A percentile compares a stretch with the other conserved stretches of the same genome.
Conservation (phyloP, 345 rosid species). For the Isatis tinctoria region DNA sequence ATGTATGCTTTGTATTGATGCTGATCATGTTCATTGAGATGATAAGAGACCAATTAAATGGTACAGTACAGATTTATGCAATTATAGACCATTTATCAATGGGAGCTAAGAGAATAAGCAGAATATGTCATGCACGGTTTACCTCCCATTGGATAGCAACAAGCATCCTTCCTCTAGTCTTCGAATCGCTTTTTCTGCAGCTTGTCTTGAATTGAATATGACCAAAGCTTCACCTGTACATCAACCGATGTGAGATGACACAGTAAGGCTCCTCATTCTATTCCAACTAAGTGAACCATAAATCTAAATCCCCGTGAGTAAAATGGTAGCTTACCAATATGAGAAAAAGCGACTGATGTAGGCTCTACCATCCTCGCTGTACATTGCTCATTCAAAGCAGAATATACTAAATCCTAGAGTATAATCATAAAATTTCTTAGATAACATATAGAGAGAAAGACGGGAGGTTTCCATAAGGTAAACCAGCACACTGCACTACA, state of each 20-base stretch:
- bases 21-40: not conserved
- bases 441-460: not conserved
- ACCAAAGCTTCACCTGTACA: constrained; percentile 70
- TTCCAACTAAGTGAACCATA: not conserved
- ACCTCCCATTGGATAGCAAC: constrained; percentile 78
- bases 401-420: constrained; percentile 60
- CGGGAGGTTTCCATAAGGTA: not conserved
- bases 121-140: not conserved
- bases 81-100: not conserved
- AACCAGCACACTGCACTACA: not conserved
- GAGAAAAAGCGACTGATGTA: constrained; percentile 44
- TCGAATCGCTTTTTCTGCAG: constrained; percentile 47
- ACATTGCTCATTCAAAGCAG: constrained; percentile 57
- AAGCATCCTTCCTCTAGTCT: constrained; percentile 61
- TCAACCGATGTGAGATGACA: constrained; percentile 18
- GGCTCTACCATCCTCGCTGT: constrained; percentile 59
- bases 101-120: not conserved
- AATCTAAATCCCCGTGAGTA: not conserved
- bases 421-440: constrained; percentile 5
- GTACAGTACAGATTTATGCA: not conserved
- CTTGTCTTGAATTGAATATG: constrained; percentile 61
- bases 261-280: not conserved
- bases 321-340: constrained; percentile 49
- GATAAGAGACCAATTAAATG: not conserved
- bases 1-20: not conserved